These are phyloP conservation scores for Besnoitia besnoiti DNA, from an alignment of 169 alveolate genomes.

Conservation along the genomic window DNA sequence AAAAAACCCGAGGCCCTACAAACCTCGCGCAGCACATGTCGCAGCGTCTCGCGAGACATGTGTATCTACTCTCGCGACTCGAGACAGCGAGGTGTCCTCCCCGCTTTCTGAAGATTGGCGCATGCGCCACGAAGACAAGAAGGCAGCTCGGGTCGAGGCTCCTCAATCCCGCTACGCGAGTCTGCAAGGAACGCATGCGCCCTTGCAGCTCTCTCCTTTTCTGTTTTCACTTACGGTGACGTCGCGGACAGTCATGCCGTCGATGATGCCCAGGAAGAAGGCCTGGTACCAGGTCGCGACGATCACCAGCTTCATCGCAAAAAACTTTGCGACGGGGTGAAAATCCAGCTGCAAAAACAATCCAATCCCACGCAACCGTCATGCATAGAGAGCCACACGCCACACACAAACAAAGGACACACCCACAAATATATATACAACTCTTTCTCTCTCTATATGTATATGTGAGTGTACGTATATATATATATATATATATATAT, in stretches of 20 bases:
- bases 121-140: no score
- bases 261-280: constrained; percentile 30
- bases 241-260: constrained; percentile 32
- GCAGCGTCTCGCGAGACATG: no score
- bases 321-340: constrained; percentile 44
- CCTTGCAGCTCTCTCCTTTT: no score
- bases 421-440: neutral
- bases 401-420: neutral
- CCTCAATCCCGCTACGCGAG: no score
- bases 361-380: neutral
- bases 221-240: neutral
- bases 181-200: no score
- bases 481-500: neutral
- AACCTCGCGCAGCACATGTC: no score
- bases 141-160: no score
- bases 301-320: constrained; percentile 15
- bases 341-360: constrained; percentile 5
- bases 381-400: neutral
- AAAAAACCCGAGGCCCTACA: no score
- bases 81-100: no score
- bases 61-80: no score
- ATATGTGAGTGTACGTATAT: neutral
- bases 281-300: constrained; percentile 52
- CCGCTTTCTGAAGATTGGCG: no score
- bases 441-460: neutral